Evolutionary conservation across 345 rosid species (phyloP).

Genomic region (Microcos paniculata): DNA sequence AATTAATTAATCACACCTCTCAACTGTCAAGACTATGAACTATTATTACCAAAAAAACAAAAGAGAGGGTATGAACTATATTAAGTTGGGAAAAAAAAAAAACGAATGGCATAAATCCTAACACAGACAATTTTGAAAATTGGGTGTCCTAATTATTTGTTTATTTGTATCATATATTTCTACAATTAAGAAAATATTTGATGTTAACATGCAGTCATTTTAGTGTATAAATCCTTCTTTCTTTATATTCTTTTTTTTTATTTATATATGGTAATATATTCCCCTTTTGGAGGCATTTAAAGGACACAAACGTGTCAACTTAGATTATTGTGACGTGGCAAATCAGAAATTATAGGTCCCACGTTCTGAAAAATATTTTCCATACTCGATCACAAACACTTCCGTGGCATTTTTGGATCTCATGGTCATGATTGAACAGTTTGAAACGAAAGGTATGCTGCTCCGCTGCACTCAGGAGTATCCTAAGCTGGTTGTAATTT

Average conservation of each 20-base stretch:
- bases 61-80: not conserved
- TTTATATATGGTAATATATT: not conserved
- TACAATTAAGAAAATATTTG: too few relatives aligned
- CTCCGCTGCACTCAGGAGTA: not conserved
- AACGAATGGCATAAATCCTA: not conserved
- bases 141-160: not conserved
- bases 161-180: not conserved
- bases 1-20: too few relatives aligned
- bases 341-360: not conserved
- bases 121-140: not conserved
- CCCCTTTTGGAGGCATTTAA: not conserved
- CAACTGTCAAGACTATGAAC: not conserved
- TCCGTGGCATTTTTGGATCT: not conserved
- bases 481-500: not conserved
- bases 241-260: not conserved
- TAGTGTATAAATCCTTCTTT: not conserved
- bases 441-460: conserved; percentile 1
- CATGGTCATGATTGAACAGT: not conserved
- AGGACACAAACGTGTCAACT: not conserved
- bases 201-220: not conserved
- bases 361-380: not conserved
- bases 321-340: not conserved
- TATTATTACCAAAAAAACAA: too few relatives aligned
- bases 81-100: not conserved
- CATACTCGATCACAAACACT: not conserved